Evolutionary conservation across 148 eudicot species (phyloP), one percentile per base, ranked within the genome.

Genomic region (Heliamphora exappendiculata): DNA sequence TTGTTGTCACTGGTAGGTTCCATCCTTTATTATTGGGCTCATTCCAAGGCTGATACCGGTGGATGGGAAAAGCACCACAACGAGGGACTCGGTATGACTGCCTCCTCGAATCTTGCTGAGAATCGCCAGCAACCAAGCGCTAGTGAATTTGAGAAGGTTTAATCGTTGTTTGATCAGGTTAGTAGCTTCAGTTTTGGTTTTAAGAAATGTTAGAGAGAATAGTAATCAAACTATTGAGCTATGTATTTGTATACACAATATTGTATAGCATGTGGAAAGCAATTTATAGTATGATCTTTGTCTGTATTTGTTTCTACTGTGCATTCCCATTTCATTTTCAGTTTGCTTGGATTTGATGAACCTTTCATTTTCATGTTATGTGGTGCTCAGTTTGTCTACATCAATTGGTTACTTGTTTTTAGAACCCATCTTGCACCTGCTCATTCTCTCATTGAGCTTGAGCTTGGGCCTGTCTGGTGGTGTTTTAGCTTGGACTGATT

Each of bases 21-120:
- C 0, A 76, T 87, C 69, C 45, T 89, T 34, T 95, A 95, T 63
- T 92, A 91, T 83, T 92, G 93, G 96, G 78, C 86, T 47, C 96
- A 95, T 77, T 79, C 90, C 37, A 95, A 86, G 88, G 96, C 97
- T 5, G 94, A 91, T 70, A 95, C 97, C 0, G 97, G 97, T 49
- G 96, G 96, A 57, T 92, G 97, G 97, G 86, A 86, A 71, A 92
- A 87, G 82, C 98, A 92, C 70, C 86, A 81, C 55, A 91, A 85
- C 76, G 97, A 92, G 75, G 97, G 98, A 29, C 80, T 95, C 44
- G 97, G 91, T 3, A 89, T 95, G 96, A 85, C 90, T 7, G 24
- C 81, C 75, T 80, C 92, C 42, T n/a, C n/a, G n/a, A 81, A 80
- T 73, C 70, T 37, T 63, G 28, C 81, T 14, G 86, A 83, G 59